These are phyloP conservation scores for Stagonosporopsis rhizophila DNA, from an alignment of 2,329 filamentous ascomycete species.

Conservation along the genomic window DNA sequence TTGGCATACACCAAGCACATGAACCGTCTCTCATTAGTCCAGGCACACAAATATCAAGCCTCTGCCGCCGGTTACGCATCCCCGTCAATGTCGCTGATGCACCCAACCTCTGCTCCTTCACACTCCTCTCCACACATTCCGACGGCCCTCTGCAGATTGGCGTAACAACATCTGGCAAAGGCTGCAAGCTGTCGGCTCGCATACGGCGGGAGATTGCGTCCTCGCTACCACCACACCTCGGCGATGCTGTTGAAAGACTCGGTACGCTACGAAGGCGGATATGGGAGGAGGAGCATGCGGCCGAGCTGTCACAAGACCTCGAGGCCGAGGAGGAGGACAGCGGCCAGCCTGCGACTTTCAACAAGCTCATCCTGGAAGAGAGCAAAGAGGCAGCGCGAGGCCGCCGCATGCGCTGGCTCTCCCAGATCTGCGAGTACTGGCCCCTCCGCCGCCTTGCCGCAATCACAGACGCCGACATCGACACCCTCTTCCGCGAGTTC, in stretches of 20 bases:
- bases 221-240: conserved; percentile 76
- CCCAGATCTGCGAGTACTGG: conserved; percentile 99
- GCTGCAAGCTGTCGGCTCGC: conserved; percentile 90
- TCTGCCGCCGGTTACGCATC: conserved; percentile 82
- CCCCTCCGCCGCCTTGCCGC: conserved; percentile 81
- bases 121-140: conserved; percentile 83
- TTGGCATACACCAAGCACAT: neutral
- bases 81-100: conserved; percentile 93
- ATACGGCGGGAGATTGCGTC: conserved; percentile 88
- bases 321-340: conserved; percentile 66
- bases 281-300: conserved; percentile 59
- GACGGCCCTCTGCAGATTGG: conserved; percentile 94
- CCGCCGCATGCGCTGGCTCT: conserved; percentile 87
- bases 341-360: conserved; percentile 83
- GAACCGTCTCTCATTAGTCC: conserved; percentile 20
- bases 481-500: conserved; percentile 78
- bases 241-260: conserved; percentile 76
- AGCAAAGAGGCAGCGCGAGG: conserved; percentile 78
- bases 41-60: conserved; percentile 72
- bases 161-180: conserved; percentile 92
- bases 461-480: conserved; percentile 81
- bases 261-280: conserved; percentile 61
- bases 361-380: conserved; percentile 77
- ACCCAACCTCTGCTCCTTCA: conserved; percentile 86
- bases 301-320: conserved; percentile 54